Evolutionary conservation across 257 asterid genomes (phyloP), one percentile per base, ranked within the genome.

Genomic region (Lithospermum erythrorhizon): DNA sequence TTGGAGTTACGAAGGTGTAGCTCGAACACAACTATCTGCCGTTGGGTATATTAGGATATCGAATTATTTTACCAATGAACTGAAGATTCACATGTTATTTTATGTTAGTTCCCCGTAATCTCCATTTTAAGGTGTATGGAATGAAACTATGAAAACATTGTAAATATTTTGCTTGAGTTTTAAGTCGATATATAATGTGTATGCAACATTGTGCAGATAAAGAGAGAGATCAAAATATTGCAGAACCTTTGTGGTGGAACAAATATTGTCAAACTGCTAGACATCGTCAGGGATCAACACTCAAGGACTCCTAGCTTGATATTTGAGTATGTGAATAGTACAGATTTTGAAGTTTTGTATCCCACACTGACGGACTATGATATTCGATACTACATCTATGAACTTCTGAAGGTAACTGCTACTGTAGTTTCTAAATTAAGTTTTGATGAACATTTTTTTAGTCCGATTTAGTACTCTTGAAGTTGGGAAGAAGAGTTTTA

Each of bases 201-300:
- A 9, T 61, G 60, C 65, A 35, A 30, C 6, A 55, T 59, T 35
- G 7, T 66, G 37, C 64, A 78, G 83, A 78, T 78, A 64, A 78
- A 74, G 63, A 74, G 83, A 66, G 83, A 78, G 69, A 71, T 78
- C 57, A 78, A 78, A 66, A 74, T 78, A 54, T 63, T 78, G 68
- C 83, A 74, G 60, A 78, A 74, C 56, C 82, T 77, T 49, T 73
- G 69, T 49, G 82, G 82, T 23, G 82, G 82, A 56, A 70, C 82
- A 29, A 77, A 77, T 58, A 59, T 77, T 10, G 77, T 77, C 62
- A 70, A 73, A 56, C 79, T 77, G 19, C 75, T 68, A 9, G 76
- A 77, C 56, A 65, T 71, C 4, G 77, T 70, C 55, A 68, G 79
- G 56, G 82, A 77, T 68, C 79, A 68, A 61, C 75, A 73, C 66